These are phyloP conservation scores for Meredithiella fracta DNA, from an alignment of 2,329 filamentous ascomycete species.

Conservation along the genomic window DNA sequence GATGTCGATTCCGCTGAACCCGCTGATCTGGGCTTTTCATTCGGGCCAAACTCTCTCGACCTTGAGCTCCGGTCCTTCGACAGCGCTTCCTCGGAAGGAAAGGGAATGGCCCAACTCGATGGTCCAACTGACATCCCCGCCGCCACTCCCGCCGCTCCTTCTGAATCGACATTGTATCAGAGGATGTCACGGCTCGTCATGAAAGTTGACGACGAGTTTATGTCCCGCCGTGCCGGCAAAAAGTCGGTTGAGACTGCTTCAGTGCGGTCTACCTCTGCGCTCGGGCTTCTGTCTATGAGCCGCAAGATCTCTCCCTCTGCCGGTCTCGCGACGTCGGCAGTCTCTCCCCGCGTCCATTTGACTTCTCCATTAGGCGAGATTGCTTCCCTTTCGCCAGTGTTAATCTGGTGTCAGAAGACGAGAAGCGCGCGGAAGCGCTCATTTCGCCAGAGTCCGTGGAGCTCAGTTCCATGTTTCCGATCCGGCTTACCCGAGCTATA, in stretches of 20 bases:
- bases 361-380: neutral
- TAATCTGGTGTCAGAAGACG: neutral
- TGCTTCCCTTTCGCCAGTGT: neutral
- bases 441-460: conserved; percentile 2
- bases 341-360: neutral
- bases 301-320: neutral
- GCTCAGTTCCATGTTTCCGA: conserved; percentile 6
- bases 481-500: conserved; percentile 8
- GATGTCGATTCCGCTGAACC: conserved; percentile 8
- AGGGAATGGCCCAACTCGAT: conserved; percentile 1
- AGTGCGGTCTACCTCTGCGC: neutral
- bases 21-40: neutral
- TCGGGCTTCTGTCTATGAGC: neutral
- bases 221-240: neutral
- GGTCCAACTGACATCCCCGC: neutral
- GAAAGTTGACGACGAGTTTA: neutral
- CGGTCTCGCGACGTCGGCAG: neutral
- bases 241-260: neutral
- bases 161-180: neutral
- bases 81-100: neutral
- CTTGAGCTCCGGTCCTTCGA: conserved; percentile 5
- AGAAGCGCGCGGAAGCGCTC: conserved; percentile 3
- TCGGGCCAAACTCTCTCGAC: conserved; percentile 6
- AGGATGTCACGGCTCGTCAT: conserved; percentile 9
- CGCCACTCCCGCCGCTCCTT: neutral